These are phyloP conservation scores for Amniculicola lignicola DNA, from an alignment of 495 filamentous ascomycete genomes.

Conservation along the genomic window DNA sequence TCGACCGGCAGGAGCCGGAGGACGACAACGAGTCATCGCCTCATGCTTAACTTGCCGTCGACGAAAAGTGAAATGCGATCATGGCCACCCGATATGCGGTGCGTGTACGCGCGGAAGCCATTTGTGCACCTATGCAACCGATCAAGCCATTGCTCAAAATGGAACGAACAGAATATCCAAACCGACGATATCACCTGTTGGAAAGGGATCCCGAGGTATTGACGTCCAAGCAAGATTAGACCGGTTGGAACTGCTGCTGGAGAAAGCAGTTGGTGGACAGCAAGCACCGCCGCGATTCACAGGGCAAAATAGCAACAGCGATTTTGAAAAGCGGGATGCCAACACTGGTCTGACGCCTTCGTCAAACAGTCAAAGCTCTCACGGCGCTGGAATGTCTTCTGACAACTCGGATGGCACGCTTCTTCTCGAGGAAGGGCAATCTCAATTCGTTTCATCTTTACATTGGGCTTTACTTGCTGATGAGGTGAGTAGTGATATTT, in stretches of 20 bases:
- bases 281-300: background rate
- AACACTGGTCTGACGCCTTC: slow-evolving; percentile 20
- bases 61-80: slow-evolving; percentile 33
- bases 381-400: slow-evolving; percentile 30
- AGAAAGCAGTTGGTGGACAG: slow-evolving; percentile 27
- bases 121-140: slow-evolving; percentile 32
- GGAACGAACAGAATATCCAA: slow-evolving; percentile 19
- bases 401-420: slow-evolving; percentile 31
- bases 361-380: slow-evolving; percentile 23
- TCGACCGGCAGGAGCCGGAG: slow-evolving; percentile 22
- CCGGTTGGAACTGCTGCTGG: slow-evolving; percentile 30
- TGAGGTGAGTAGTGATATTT: slow-evolving; percentile 21
- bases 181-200: background rate
- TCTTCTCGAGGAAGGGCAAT: slow-evolving; percentile 29
- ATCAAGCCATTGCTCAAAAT: slow-evolving; percentile 10
- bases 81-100: slow-evolving; percentile 31
- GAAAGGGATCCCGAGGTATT: slow-evolving; percentile 1
- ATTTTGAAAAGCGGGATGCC: slow-evolving; percentile 1
- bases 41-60: slow-evolving; percentile 34
- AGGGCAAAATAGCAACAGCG: background rate
- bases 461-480: slow-evolving; percentile 32
- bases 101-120: slow-evolving; percentile 34
- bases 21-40: slow-evolving; percentile 29
- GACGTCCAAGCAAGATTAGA: slow-evolving; percentile 33
- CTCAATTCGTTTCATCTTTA: slow-evolving; percentile 34